A percentile compares a stretch with the other conserved stretches of the same genome.
phyloP scores from a whole-genome alignment of 2,329 filamentous ascomycete species.

The Cadophora gregata region DNA sequence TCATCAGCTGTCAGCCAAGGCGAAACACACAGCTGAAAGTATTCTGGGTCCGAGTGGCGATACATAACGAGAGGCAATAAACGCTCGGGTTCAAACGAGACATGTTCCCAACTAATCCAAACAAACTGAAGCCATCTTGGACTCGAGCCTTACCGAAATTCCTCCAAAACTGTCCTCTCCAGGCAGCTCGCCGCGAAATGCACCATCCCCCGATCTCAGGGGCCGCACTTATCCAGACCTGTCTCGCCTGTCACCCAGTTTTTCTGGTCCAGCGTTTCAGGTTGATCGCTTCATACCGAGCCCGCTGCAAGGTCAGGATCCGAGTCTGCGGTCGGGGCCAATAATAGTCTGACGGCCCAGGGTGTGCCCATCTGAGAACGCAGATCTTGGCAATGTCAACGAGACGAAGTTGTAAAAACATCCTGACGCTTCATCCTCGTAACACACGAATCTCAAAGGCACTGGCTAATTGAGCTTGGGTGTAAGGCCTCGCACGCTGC shows the following conservation, averaged over 20 bases:
- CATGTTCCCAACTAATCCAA: neutral
- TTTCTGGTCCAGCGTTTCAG: slow-evolving; percentile 13
- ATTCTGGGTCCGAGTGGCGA: slow-evolving; percentile 10
- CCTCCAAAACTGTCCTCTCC: neutral
- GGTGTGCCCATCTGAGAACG: neutral
- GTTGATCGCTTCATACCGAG: slow-evolving; percentile 14
- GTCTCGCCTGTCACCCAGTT: neutral
- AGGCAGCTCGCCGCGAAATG: neutral
- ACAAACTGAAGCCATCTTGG: neutral
- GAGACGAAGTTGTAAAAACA: slow-evolving; percentile 2
- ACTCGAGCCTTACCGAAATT: neutral
- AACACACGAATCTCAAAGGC: neutral
- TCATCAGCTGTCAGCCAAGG: slow-evolving; percentile 7
- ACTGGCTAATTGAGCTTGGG: neutral
- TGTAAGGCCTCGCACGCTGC: neutral
- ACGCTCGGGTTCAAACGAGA: neutral
- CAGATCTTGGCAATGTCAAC: neutral
- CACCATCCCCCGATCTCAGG: neutral
- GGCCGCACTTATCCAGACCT: neutral
- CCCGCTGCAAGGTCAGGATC: slow-evolving; percentile 7
- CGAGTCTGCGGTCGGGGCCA: slow-evolving; percentile 8
- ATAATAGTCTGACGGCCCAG: slow-evolving; percentile 7
- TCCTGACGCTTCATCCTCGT: neutral
- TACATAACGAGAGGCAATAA: neutral
- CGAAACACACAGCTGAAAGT: slow-evolving; percentile 6